A percentile compares a stretch with the other conserved stretches of the same genome.
These are phyloP conservation scores for Cadophora malorum DNA, from an alignment of 2,329 filamentous ascomycete genomes.

Conservation along the genomic window DNA sequence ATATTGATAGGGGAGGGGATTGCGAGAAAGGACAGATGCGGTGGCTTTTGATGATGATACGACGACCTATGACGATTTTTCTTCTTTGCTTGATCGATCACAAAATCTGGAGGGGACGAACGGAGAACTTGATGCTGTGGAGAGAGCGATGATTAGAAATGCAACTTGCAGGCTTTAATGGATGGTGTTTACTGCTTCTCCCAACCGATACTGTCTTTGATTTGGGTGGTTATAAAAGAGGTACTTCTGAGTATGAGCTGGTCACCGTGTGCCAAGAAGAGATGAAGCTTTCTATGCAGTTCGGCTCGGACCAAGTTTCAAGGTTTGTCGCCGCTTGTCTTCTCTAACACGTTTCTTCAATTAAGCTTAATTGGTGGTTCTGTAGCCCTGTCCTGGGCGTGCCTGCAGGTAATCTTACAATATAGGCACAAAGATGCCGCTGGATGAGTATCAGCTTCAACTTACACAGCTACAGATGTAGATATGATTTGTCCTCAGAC, in stretches of 20 bases:
- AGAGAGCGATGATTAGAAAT: slow-evolving; percentile 10
- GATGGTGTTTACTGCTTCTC: slow-evolving; percentile 14
- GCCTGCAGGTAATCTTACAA: too few relatives aligned
- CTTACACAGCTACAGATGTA: too few relatives aligned
- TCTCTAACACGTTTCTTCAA: neutral
- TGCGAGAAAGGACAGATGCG: neutral
- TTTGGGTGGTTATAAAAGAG: too few relatives aligned
- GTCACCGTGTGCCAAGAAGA: neutral
- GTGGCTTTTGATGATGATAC: slow-evolving; percentile 14
- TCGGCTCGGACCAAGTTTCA: neutral
- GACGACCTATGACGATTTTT: slow-evolving; percentile 19
- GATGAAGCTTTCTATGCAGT: neutral
- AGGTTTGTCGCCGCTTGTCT: neutral
- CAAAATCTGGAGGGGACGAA: slow-evolving; percentile 6
- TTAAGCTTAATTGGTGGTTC: neutral
- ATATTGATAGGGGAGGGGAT: slow-evolving; percentile 5
- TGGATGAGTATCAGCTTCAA: neutral
- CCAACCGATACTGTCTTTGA: neutral
- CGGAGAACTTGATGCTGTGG: neutral
- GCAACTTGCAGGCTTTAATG: slow-evolving; percentile 21
- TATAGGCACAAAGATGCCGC: neutral
- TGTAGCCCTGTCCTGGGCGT: neutral
- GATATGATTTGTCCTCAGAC: too few relatives aligned
- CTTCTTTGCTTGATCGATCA: slow-evolving; percentile 13
- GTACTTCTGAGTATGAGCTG: too few relatives aligned